Evolutionary conservation across 2,329 filamentous ascomycete genomes (phyloP), one percentile per base, ranked within the genome.

Genomic region (Ophiocordyceps unilateralis): DNA sequence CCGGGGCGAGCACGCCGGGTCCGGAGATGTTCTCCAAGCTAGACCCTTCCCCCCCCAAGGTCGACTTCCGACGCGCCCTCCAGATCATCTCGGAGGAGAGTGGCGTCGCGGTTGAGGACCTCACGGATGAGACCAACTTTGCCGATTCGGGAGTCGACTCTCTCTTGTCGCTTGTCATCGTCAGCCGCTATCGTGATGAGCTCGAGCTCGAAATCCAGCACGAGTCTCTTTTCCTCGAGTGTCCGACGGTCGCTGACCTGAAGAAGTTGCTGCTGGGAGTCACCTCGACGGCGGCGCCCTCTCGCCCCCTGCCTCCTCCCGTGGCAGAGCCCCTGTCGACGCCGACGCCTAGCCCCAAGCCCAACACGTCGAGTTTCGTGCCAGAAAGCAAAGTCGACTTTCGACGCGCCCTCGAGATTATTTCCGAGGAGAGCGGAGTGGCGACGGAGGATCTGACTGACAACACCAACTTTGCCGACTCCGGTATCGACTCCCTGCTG

Each of bases 401-500:
- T 15, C 10, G 20, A 12, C 41, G 41, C 19, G 44, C 39, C 1
- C 15, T 45, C 20, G 14, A 26, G 12, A 43, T 45, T n/a, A 43
- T 45, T 11, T 43, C 41, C 3, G 41, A 48, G 9, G 46, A 48
- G 36, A 48, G 45, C 26, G 46, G 46, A 5, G 41, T 48, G 4
- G 40, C 45, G 12, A n/a, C 30, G 1, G 42, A 43, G 12, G 46
- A 48, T 17, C 40, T 48, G 5, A 41, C 37, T 7, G 43, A 48
- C 17, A 70, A 71, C 49, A 69, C 71, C 24, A 65, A 64, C 43
- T 75, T 77, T 51, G 57, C 63, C 14, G 72, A 77, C 50, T 60
- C 76, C 8, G 74, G 74, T 28, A 68, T 76, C 19, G 74, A 78
- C 53, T 77, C 73, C 1, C 60, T 78, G 20, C 72, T 77, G 68